These are phyloP conservation scores for Adansonia madagascariensis DNA, from an alignment of 441 rosid genomes.

Conservation along the genomic window DNA sequence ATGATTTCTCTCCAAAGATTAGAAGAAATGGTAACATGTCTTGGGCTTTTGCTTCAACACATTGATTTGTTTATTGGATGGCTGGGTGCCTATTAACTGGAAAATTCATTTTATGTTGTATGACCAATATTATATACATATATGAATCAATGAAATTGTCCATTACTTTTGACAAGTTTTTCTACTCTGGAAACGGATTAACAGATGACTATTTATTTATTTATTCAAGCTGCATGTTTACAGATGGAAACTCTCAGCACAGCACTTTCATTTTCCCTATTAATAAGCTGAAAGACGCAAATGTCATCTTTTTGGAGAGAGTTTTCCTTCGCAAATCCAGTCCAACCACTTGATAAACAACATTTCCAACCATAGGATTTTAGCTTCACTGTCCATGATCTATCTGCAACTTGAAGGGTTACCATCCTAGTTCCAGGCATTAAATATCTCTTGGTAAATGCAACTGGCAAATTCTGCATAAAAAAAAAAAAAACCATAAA, in stretches of 20 bases:
- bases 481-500: not conserved
- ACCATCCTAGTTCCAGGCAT: not conserved
- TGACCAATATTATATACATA: too few species aligned
- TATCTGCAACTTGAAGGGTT: conserved; percentile 3
- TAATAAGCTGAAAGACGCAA: conserved; percentile 14
- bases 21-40: too few species aligned
- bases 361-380: not conserved
- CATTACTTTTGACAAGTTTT: too few species aligned
- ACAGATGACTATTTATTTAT: too few species aligned
- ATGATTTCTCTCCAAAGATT: too few species aligned
- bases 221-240: not conserved
- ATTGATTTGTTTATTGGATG: too few species aligned
- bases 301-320: not conserved
- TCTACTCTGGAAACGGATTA: too few species aligned
- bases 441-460: not conserved
- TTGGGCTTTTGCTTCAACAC: too few species aligned
- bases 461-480: not conserved
- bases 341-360: conserved; percentile 15
- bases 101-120: too few species aligned
- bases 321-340: not conserved
- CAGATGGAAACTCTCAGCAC: conserved; percentile 5
- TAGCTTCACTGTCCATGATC: conserved; percentile 18
- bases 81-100: too few species aligned
- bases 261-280: not conserved
- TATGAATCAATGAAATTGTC: too few species aligned